phyloP scores from a whole-genome alignment of 2,329 filamentous ascomycete species.

The Aureobasidium sp. region DNA sequence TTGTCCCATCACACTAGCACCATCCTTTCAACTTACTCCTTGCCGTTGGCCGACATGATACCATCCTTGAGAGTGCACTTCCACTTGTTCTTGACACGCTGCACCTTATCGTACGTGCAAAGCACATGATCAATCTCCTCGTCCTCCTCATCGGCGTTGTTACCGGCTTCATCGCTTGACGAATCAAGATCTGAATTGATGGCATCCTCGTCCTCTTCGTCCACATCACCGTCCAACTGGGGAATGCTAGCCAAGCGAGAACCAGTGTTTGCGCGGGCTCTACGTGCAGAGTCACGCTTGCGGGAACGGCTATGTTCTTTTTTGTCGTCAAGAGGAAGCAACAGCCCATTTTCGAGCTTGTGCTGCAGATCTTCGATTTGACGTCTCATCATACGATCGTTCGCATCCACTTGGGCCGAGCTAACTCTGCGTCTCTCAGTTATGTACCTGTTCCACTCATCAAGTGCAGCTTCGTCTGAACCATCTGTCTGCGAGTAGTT shows the following conservation, averaged over 20 bases:
- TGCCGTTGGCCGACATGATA: slow-evolving; percentile 84
- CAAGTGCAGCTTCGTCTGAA: slow-evolving; percentile 51
- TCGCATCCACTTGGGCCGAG: slow-evolving; percentile 45
- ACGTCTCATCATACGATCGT: slow-evolving; percentile 62
- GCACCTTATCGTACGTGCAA: slow-evolving; percentile 98
- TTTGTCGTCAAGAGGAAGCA: slow-evolving; percentile 61
- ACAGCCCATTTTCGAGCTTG: slow-evolving; percentile 67
- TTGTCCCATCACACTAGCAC: background rate
- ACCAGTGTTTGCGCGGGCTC: slow-evolving; percentile 9
- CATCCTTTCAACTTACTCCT: slow-evolving; percentile 54
- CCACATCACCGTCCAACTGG: slow-evolving; percentile 32
- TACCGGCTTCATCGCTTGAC: slow-evolving; percentile 67
- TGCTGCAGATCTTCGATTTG: slow-evolving; percentile 60
- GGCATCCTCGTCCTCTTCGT: slow-evolving; percentile 69
- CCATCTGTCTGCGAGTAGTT: slow-evolving; percentile 67
- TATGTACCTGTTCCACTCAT: slow-evolving; percentile 52
- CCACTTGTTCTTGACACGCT: slow-evolving; percentile 93
- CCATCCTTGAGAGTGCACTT: slow-evolving; percentile 99
- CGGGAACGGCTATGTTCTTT: slow-evolving; percentile 29
- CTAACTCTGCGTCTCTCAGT: slow-evolving; percentile 50
- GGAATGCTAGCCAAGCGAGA: slow-evolving; percentile 1
- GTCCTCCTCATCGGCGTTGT: slow-evolving; percentile 68
- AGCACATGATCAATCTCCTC: slow-evolving; percentile 87
- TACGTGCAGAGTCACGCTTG: slow-evolving; percentile 19
- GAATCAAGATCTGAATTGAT: slow-evolving; percentile 99